These are phyloP conservation scores for Gillenia trifoliata DNA, from an alignment of 306 rosid genomes.

Conservation along the genomic window DNA sequence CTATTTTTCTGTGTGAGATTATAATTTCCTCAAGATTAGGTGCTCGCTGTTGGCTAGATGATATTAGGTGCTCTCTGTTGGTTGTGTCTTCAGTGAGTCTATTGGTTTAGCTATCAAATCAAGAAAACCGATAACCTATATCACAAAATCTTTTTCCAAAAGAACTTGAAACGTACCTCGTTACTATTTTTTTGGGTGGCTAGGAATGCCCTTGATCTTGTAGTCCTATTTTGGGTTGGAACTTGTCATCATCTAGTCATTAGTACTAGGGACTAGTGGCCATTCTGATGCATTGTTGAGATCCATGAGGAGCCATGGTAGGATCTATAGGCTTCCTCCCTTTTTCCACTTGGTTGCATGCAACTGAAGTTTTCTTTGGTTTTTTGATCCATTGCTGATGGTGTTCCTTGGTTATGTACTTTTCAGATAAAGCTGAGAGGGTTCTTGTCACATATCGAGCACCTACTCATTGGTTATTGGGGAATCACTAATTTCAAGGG, in stretches of 20 bases:
- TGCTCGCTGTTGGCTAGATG: not conserved
- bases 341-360: slow-evolving; percentile 1
- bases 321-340: not conserved
- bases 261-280: not conserved
- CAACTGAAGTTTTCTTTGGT: slow-evolving; percentile 15
- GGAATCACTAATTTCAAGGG: slow-evolving; percentile 63
- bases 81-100: not conserved
- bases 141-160: too few relatives aligned
- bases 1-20: not conserved
- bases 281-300: not conserved
- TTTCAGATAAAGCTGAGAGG: slow-evolving; percentile 94
- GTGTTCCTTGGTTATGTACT: slow-evolving; percentile 17
- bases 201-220: too few relatives aligned
- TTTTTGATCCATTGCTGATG: slow-evolving; percentile 17
- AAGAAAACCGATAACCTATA: too few relatives aligned
- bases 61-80: not conserved
- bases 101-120: too few relatives aligned
- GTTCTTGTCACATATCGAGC: slow-evolving; percentile 80
- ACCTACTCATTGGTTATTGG: slow-evolving; percentile 78
- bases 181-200: too few relatives aligned
- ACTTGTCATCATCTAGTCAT: too few relatives aligned
- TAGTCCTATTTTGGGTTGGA: too few relatives aligned
- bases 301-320: not conserved
- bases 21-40: not conserved
- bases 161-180: too few relatives aligned